Conservation (phyloP, 2,329 filamentous ascomycete species). For the Trichoderma polysporum region DNA sequence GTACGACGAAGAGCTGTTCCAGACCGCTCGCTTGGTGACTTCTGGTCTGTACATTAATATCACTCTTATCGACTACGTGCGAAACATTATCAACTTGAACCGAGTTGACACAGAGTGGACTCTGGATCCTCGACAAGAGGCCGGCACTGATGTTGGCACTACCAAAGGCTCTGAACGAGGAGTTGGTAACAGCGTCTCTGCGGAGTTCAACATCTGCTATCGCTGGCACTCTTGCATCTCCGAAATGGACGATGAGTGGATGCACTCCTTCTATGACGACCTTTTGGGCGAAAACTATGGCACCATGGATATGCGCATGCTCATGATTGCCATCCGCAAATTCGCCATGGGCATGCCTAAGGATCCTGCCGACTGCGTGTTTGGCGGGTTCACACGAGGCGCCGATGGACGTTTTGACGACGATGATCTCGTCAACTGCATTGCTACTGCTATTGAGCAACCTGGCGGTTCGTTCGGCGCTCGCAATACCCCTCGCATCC, state of each 20-base stretch:
- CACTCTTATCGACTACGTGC: constrained; percentile 73
- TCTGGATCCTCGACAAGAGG: constrained; percentile 71
- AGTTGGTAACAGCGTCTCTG: constrained; percentile 78
- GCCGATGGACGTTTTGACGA: constrained; percentile 70
- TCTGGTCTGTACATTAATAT: constrained; percentile 78
- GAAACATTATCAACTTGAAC: constrained; percentile 67
- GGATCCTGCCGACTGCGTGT: constrained; percentile 68
- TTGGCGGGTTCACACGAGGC: constrained; percentile 64
- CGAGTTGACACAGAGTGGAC: constrained; percentile 71
- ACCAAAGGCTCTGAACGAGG: constrained; percentile 64
- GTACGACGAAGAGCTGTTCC: constrained; percentile 75
- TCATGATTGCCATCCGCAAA: constrained; percentile 61
- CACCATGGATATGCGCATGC: constrained; percentile 57
- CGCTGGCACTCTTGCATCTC: constrained; percentile 81
- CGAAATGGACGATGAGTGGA: constrained; percentile 74
- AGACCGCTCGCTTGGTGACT: constrained; percentile 73
- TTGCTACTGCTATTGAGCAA: constrained; percentile 71
- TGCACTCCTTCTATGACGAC: constrained; percentile 64
- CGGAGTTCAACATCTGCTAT: constrained; percentile 87
- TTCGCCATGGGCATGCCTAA: constrained; percentile 60
- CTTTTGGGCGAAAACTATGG: constrained; percentile 58
- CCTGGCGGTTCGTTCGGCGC: constrained; percentile 72
- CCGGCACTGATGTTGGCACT: constrained; percentile 55
- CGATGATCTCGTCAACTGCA: constrained; percentile 70
- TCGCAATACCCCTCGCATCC: constrained; percentile 69